A percentile compares a stretch with the other conserved stretches of the same genome.
Evolutionary conservation across 352 stramenopile species (phyloP).

Genomic region (Globisporangium iwayamae): DNA sequence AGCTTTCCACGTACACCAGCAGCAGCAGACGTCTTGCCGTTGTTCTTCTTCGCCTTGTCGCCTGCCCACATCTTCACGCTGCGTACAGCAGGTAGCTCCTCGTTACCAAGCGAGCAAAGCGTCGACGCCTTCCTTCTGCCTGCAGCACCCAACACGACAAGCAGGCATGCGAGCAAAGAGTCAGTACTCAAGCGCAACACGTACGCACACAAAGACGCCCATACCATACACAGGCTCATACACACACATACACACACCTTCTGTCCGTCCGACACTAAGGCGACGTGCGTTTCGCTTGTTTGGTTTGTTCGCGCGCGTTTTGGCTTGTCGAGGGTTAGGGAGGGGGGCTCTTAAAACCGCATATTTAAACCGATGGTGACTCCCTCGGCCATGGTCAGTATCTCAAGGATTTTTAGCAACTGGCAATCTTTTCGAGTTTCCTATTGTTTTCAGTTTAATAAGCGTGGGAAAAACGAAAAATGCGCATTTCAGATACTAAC

Average conservation of each 20-base stretch:
- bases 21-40: slow-evolving; percentile 10
- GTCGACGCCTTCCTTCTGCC: slow-evolving; percentile 1
- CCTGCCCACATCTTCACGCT: slow-evolving; percentile 12
- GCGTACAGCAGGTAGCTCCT: neutral
- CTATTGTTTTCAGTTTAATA: too few relatives aligned
- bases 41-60: slow-evolving; percentile 15
- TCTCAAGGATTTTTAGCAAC: too few relatives aligned
- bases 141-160: neutral
- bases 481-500: too few relatives aligned
- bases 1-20: neutral
- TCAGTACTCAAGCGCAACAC: neutral
- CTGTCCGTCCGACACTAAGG: neutral
- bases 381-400: too few relatives aligned
- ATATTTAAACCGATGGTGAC: too few relatives aligned
- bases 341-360: too few relatives aligned
- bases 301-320: slow-evolving; percentile 6
- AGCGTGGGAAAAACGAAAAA: too few relatives aligned
- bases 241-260: neutral
- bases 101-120: neutral
- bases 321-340: too few relatives aligned
- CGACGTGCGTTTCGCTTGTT: neutral
- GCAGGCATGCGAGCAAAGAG: neutral
- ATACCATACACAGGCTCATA: neutral
- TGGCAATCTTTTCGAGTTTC: too few relatives aligned
- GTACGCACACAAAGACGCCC: neutral